phyloP scores from a whole-genome alignment of 2,329 filamentous ascomycete genomes.

The Trichoderma endophyticum region DNA sequence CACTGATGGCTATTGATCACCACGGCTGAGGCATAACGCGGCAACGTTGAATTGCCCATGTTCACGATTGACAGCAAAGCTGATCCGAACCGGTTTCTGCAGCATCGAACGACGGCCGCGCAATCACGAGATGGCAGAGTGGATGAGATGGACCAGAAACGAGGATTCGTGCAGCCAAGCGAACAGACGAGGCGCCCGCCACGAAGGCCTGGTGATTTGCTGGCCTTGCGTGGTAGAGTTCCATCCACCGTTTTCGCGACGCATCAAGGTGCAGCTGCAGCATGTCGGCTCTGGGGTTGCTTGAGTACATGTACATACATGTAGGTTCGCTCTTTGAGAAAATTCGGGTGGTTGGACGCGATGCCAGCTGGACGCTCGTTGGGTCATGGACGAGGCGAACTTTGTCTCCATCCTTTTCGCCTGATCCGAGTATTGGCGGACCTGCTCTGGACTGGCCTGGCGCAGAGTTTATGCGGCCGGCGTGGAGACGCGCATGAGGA shows the following conservation, averaged over 20 bases:
- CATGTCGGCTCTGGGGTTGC: neutral
- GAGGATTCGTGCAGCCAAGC: neutral
- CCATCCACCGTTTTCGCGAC: conserved; percentile 4
- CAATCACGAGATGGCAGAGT: neutral
- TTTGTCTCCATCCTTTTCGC: neutral
- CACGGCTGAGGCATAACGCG: neutral
- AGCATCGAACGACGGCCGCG: conserved; percentile 7
- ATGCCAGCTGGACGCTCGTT: neutral
- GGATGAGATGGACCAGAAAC: neutral
- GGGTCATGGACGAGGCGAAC: neutral
- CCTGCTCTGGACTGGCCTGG: neutral
- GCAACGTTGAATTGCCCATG: neutral
- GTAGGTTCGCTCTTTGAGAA: neutral
- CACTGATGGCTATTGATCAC: neutral
- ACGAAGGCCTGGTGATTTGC: conserved; percentile 3
- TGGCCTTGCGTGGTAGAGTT: conserved; percentile 9
- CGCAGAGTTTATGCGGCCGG: neutral
- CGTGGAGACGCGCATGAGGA: conserved; percentile 13
- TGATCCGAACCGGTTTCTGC: conserved; percentile 9
- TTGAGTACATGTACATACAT: neutral
- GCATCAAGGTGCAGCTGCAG: neutral
- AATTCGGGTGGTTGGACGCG: conserved; percentile 1
- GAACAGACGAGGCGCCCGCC: conserved; percentile 8
- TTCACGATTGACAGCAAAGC: neutral
- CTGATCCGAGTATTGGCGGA: neutral